These are phyloP conservation scores for Neoarthrinium moseri DNA, from an alignment of 2,329 filamentous ascomycete species.

Conservation along the genomic window DNA sequence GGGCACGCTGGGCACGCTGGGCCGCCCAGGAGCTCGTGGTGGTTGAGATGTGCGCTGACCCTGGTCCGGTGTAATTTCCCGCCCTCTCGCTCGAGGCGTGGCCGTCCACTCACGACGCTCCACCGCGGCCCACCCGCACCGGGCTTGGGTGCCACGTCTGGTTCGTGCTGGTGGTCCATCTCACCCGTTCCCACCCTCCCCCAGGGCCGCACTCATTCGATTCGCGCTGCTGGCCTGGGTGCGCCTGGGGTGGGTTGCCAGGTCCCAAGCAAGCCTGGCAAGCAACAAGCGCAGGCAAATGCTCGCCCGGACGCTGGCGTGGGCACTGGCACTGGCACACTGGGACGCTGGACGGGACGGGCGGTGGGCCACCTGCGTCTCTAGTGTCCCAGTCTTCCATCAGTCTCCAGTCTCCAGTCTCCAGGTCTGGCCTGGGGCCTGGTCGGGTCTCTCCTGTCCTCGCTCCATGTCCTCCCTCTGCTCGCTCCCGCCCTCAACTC, in stretches of 20 bases:
- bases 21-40: no score
- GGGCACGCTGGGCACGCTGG: no score
- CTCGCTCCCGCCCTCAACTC: neutral
- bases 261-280: no score
- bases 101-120: conserved; percentile 5
- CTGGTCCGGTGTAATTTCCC: conserved; percentile 25
- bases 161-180: neutral
- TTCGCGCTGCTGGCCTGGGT: no score
- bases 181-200: neutral
- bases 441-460: neutral
- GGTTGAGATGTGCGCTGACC: conserved; percentile 10
- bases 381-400: conserved; percentile 1
- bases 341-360: neutral
- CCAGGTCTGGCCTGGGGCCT: no score
- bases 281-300: no score
- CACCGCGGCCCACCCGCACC: conserved; percentile 7
- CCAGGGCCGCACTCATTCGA: neutral
- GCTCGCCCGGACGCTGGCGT: no score
- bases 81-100: conserved; percentile 19
- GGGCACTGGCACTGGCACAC: no score
- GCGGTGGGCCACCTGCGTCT: neutral
- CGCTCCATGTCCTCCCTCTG: neutral
- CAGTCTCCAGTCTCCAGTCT: no score
- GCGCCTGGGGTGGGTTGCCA: no score
- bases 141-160: conserved; percentile 4